Base-by-base conservation (phyloP, 2,329 filamentous ascomycete genomes). In the Aphanocladium album region DNA sequence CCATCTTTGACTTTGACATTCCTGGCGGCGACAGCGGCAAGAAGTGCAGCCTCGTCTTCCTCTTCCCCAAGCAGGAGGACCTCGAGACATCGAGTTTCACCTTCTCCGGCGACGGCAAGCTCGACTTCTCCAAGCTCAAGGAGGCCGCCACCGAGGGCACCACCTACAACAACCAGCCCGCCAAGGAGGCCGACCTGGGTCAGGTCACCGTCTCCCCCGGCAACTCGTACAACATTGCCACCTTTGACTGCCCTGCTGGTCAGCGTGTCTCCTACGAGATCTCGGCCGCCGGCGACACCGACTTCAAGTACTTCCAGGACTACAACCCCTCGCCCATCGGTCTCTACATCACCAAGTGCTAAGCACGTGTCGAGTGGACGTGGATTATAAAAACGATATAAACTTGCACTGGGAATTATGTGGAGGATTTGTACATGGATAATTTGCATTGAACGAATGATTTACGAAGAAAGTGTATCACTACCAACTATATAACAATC, bases 1-100 rank as follows among this genome's bases (percentile, higher is more conserved):
- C 82, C 14, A 81, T 89, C 68, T 89, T 87, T 80, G 88, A 88
- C 76, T 90, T 90, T 73, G 85, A 88, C 68, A 82, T 90, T 47
- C 83, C 82, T 1, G 63, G 72, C 4, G 72, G 73, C 5, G 79
- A 84, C 66, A 66, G 75, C 9, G 83, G 82, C 65, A 83, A 84
- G 73, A 83, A 74, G 7, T 90, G 87, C 75, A 81, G 79, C 60
- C 75, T 89, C 9, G 75, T 86, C 60, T 90, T 90, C 80, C 76
- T 88, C 49, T 83, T 89, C 73, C 87, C 88, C 12, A 72, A 64
- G 58, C 63, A 83, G 63, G 67, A 76, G 17, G 72, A 86, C 37
- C 80, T 88, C n/a, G 73, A 84, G 72, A 86, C 84, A 1, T 86
- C 85, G 0, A 76, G 77, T 12, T 83, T 81, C 68, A 81, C 76